Conservation (phyloP, 2,329 filamentous ascomycete species). For the Monilinia polystroma region DNA sequence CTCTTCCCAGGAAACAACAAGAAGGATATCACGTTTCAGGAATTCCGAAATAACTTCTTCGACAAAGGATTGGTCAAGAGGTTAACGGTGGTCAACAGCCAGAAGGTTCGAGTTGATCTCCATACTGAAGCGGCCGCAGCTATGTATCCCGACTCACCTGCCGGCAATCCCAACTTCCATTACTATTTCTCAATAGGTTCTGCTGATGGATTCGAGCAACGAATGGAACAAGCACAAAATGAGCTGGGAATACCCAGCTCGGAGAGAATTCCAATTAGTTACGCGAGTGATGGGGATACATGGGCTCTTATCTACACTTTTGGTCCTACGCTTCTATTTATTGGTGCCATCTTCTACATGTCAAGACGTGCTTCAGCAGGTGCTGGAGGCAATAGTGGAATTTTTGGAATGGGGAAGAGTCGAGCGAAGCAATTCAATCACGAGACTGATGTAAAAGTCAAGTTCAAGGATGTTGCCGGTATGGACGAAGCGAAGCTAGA, state of each 20-base stretch:
- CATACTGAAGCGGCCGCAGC: constrained; percentile 70
- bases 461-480: constrained; percentile 93
- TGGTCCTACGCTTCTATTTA: constrained; percentile 74
- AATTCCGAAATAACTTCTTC: constrained; percentile 88
- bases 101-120: constrained; percentile 75
- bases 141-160: constrained; percentile 74
- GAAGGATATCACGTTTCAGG: constrained; percentile 95
- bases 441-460: constrained; percentile 93
- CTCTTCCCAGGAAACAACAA: constrained; percentile 65
- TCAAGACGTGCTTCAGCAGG: constrained; percentile 71
- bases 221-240: constrained; percentile 81
- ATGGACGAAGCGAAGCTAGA: constrained; percentile 98
- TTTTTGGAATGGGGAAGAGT: constrained; percentile 96
- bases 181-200: constrained; percentile 97
- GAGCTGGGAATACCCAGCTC: constrained; percentile 80
- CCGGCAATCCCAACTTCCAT: constrained; percentile 66
- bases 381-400: constrained; percentile 67
- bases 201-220: constrained; percentile 86
- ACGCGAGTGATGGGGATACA: constrained; percentile 72
- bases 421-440: constrained; percentile 97
- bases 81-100: constrained; percentile 75
- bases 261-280: constrained; percentile 93
- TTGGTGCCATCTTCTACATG: constrained; percentile 79
- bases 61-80: constrained; percentile 96
- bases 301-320: constrained; percentile 50